Evolutionary conservation across 176 grass and related monocot genomes (phyloP), one percentile per base, ranked within the genome.

Genomic region (barley (Hordeum vulgare)): DNA sequence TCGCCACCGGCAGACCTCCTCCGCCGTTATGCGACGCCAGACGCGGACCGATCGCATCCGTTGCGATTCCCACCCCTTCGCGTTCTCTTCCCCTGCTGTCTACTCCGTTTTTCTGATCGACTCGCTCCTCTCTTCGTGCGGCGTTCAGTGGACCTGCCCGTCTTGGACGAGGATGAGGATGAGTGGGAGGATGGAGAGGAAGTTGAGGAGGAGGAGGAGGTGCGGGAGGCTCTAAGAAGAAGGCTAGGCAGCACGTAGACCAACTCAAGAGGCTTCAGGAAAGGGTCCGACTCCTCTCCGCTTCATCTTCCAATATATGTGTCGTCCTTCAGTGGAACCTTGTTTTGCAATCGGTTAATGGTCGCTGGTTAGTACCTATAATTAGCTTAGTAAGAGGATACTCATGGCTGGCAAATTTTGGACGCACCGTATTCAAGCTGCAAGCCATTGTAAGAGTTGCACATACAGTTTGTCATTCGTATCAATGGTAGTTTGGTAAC

Each of bases 181-280:
- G 88, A 81, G 8, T 11, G 40, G 12, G 71, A 76, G 25, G 81
- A 69, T 47, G 69, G 8, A 28, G 76, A 79, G 15, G 76, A 79
- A 31, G 59, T 40, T 53, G 71, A 75, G 0, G 70, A 79, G 3
- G 80, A n/a, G n/a, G n/a, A 79, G 11, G 86, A 74, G 10, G 33
- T 25, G 13, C 9, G 23, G 81, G 36, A 0, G 54, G 45, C 58
- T 45, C 86, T 61, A 51, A 81, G 51, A 66, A 75, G 10, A 97
- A 85, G 83, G 82, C 90, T 57, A 85, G 90, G 54, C 40, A 93
- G 57, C 96, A 98, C 71, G 93, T 63, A 17, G 62, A 88, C 20
- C 85, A 93, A 56, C 88, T 98, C 68, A 76, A 90, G 75, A 89
- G 93, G 83, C 90, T 95, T 35, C 71, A 81, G 41, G 82, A 90